A percentile compares a stretch with the other conserved stretches of the same genome.
Evolutionary conservation across 2,329 filamentous ascomycete species (phyloP).

Genomic region (Elsinoe australis): DNA sequence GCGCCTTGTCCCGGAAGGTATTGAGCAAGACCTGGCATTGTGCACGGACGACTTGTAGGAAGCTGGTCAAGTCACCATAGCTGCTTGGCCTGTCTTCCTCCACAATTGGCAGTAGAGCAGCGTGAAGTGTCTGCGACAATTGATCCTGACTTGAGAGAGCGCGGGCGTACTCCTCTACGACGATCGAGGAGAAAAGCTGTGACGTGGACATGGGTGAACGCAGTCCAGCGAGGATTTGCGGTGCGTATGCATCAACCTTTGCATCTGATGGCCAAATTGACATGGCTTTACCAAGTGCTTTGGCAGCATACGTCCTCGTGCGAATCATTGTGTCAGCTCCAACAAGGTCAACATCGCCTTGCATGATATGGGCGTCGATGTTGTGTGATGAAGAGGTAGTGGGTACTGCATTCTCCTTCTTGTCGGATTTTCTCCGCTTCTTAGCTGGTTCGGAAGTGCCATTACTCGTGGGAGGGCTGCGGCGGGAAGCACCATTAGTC

Average conservation of each 20-base stretch:
- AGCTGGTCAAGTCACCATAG: conserved; percentile 86
- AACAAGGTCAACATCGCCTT: conserved; percentile 90
- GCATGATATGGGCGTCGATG: conserved; percentile 95
- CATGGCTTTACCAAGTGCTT: conserved; percentile 79
- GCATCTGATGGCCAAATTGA: conserved; percentile 59
- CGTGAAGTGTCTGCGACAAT: conserved; percentile 53
- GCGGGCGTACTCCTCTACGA: conserved; percentile 82
- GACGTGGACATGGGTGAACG: conserved; percentile 72
- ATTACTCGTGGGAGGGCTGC: conserved; percentile 38
- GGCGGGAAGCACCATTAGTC: conserved; percentile 30
- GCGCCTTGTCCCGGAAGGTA: conserved; percentile 84
- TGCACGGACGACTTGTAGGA: conserved; percentile 78
- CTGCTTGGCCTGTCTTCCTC: conserved; percentile 72
- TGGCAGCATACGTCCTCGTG: conserved; percentile 79
- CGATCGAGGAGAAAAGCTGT: conserved; percentile 72
- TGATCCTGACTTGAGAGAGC: conserved; percentile 37
- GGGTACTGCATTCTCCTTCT: conserved; percentile 58
- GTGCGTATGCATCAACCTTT: conserved; percentile 56
- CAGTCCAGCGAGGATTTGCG: conserved; percentile 58
- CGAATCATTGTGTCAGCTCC: conserved; percentile 81
- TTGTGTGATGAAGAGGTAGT: conserved; percentile 67
- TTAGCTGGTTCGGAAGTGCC: conserved; percentile 59
- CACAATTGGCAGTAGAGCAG: conserved; percentile 63
- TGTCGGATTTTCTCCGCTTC: conserved; percentile 76
- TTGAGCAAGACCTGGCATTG: conserved; percentile 87